These are phyloP conservation scores for Claviceps citrina DNA, from an alignment of 2,329 filamentous ascomycete species.

Conservation along the genomic window DNA sequence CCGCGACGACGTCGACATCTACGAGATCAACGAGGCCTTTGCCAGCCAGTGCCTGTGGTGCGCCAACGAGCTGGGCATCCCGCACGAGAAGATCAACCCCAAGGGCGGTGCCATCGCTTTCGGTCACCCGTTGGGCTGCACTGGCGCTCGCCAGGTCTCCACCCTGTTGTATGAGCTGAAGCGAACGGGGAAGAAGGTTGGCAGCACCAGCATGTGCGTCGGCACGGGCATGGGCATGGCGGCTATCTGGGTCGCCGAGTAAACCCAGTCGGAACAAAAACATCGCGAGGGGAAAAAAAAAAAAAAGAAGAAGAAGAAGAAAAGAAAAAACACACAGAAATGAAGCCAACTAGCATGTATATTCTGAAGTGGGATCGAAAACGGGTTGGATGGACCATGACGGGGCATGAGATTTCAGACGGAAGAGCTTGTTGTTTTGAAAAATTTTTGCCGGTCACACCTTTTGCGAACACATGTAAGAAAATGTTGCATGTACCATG, in stretches of 20 bases:
- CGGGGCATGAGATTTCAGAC: no score
- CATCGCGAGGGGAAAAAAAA: no score
- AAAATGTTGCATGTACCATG: no score
- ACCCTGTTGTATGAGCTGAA: conserved; percentile 82
- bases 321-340: no score
- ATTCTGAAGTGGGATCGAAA: no score
- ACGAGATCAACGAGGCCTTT: conserved; percentile 98
- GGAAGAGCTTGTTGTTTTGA: no score
- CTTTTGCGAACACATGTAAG: no score
- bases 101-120: conserved; percentile 96
- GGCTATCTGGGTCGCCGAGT: conserved; percentile 89
- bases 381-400: no score
- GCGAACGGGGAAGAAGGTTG: conserved; percentile 70
- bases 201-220: conserved; percentile 90
- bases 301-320: not conserved
- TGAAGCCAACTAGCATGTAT: not conserved
- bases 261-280: no score
- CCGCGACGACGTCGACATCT: conserved; percentile 89
- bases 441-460: no score
- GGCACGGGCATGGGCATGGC: conserved; percentile 98
- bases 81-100: conserved; percentile 80
- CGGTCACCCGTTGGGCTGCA: conserved; percentile 87
- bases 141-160: conserved; percentile 82
- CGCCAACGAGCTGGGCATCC: conserved; percentile 70
- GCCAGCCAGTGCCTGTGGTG: conserved; percentile 91